Evolutionary conservation across 129 eudicot species (phyloP).

Genomic region (Artemisia tridentata): DNA sequence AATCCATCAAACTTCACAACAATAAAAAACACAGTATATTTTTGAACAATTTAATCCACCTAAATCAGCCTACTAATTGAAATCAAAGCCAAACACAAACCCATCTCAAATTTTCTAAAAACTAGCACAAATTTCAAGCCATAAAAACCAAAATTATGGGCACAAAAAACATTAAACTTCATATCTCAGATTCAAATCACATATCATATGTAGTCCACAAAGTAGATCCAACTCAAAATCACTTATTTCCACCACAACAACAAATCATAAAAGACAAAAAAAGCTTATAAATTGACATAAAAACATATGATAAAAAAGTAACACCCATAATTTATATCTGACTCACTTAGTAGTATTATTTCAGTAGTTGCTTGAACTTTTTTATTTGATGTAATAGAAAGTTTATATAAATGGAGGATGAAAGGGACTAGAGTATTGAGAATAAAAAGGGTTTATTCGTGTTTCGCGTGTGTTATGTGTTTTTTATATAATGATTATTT

Average conservation of each 20-base stretch:
- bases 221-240: constrained; percentile 29
- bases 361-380: constrained; percentile 5
- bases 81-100: constrained; percentile 9
- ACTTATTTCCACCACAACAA: constrained; percentile 23
- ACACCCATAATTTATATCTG: neutral
- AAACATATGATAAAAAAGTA: neutral
- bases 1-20: neutral
- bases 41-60: neutral
- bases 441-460: constrained; percentile 32
- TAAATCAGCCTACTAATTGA: neutral
- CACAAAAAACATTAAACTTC: neutral
- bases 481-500: neutral
- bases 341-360: constrained; percentile 21
- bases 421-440: constrained; percentile 16
- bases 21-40: neutral
- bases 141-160: constrained; percentile 1
- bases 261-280: constrained; percentile 4
- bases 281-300: constrained; percentile 12
- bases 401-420: constrained; percentile 20
- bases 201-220: neutral
- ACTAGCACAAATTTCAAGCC: constrained; percentile 10
- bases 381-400: neutral
- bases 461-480: constrained; percentile 27
- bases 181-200: constrained; percentile 18
- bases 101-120: constrained; percentile 10